Evolutionary conservation across 768 basidiomycete species (phyloP).

Genomic region (Phlebiopsis gigantea): DNA sequence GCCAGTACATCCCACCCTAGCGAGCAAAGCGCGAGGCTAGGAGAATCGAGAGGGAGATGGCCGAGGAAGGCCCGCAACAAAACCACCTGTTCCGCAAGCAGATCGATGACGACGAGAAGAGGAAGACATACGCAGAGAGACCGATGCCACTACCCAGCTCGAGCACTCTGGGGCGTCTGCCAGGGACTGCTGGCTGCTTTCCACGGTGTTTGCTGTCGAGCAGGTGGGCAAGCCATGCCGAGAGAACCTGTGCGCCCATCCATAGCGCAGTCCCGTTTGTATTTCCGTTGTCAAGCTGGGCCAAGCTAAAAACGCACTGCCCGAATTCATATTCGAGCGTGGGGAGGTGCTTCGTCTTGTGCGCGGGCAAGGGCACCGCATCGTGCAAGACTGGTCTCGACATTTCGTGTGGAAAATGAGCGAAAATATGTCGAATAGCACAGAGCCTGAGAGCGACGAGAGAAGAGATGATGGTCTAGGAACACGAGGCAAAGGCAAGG

Average conservation of each 20-base stretch:
- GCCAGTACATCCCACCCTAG: constrained; percentile 73
- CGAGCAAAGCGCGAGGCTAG: constrained; percentile 58
- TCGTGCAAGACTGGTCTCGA: neutral
- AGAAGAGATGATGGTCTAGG: constrained; percentile 8
- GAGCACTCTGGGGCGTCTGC: constrained; percentile 39
- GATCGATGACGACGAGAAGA: neutral
- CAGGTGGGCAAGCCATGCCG: constrained; percentile 48
- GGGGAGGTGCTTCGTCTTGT: constrained; percentile 58
- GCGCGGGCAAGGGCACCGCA: constrained; percentile 40
- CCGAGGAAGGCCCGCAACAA: neutral
- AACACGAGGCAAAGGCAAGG: constrained; percentile 15
- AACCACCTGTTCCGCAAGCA: neutral
- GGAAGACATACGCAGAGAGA: constrained; percentile 56
- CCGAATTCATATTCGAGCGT: constrained; percentile 42
- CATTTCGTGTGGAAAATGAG: neutral
- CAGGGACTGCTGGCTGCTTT: constrained; percentile 6
- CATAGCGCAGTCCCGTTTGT: constrained; percentile 82
- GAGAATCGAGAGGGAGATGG: neutral
- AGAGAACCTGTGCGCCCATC: constrained; percentile 76
- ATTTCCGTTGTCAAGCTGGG: constrained; percentile 52
- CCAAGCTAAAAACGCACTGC: constrained; percentile 37
- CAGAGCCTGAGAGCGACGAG: constrained; percentile 4
- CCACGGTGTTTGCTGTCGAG: constrained; percentile 24
- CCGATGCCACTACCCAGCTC: constrained; percentile 86
- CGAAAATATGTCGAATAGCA: neutral